Evolutionary conservation across 108 stramenopile species (phyloP).

Genomic region (Nannochloropsis gaditana): DNA sequence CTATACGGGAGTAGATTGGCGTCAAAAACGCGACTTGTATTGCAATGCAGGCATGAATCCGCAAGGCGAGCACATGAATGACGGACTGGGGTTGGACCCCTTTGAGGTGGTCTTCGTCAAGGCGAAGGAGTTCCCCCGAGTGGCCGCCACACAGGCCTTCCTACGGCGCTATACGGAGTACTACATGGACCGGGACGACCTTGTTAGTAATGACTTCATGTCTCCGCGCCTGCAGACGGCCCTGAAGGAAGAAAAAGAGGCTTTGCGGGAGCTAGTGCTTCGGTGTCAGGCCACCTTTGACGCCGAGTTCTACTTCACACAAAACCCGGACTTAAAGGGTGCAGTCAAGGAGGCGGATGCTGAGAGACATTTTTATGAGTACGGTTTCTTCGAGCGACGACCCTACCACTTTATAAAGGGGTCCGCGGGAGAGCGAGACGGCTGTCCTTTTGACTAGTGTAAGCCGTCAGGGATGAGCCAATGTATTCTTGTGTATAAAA

Average conservation of each 20-base stretch:
- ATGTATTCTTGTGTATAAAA: no score
- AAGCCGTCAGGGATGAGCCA: no score
- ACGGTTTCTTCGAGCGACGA: not conserved
- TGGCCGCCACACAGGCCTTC: not conserved
- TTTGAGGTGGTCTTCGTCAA: not conserved
- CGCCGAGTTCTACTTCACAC: conserved; percentile 6
- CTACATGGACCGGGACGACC: not conserved
- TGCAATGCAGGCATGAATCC: conserved; percentile 3
- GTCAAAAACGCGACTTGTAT: not conserved
- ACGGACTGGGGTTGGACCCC: not conserved
- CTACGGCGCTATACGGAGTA: not conserved
- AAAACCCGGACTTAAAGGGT: not conserved
- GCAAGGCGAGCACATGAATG: not conserved
- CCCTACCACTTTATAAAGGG: not conserved
- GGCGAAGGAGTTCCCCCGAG: not conserved
- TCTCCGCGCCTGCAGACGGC: not conserved
- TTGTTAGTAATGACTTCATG: not conserved
- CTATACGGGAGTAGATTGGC: not conserved
- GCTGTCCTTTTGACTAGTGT: no score
- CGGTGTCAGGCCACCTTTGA: not conserved
- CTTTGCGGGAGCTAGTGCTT: not conserved
- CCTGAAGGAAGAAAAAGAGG: not conserved
- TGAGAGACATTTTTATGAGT: not conserved
- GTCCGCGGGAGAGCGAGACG: no score
- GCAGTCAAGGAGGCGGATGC: conserved; percentile 3